Evolutionary conservation across 495 filamentous ascomycete species (phyloP).

Genomic region (Neurospora pannonica): DNA sequence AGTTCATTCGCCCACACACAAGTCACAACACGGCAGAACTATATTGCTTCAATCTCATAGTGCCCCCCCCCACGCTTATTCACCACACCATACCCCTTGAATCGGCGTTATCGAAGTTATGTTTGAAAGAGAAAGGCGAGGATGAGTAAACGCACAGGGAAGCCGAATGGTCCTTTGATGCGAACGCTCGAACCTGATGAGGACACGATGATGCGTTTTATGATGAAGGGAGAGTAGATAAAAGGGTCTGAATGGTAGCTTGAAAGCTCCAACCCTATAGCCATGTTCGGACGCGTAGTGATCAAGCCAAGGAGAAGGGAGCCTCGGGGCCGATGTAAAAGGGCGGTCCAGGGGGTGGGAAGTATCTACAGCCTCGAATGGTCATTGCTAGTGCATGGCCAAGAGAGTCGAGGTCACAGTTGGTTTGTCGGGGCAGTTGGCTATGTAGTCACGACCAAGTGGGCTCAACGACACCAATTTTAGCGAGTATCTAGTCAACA

Average conservation of each 20-base stretch:
- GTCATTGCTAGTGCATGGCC: slow-evolving; percentile 27
- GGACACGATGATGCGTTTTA: slow-evolving; percentile 5
- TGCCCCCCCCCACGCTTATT: slow-evolving; percentile 4
- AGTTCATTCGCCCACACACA: not conserved
- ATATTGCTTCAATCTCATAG: slow-evolving; percentile 15
- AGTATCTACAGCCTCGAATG: slow-evolving; percentile 5
- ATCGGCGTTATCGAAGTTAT: slow-evolving; percentile 30
- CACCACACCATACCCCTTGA: slow-evolving; percentile 9
- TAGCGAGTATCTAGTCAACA: not conserved
- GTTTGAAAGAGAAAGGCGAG: slow-evolving; percentile 24
- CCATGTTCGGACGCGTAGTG: not conserved
- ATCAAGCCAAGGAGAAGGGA: slow-evolving; percentile 9
- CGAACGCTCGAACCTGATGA: slow-evolving; percentile 43
- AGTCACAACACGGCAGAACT: slow-evolving; percentile 12
- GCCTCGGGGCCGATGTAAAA: not conserved
- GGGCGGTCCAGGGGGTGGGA: not conserved
- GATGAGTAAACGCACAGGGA: slow-evolving; percentile 19
- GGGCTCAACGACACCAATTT: slow-evolving; percentile 3
- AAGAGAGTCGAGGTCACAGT: slow-evolving; percentile 5
- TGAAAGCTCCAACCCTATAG: slow-evolving; percentile 43
- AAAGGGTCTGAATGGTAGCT: slow-evolving; percentile 40
- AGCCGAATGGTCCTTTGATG: slow-evolving; percentile 33
- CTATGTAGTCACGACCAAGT: slow-evolving; percentile 19
- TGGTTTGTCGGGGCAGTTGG: slow-evolving; percentile 11
- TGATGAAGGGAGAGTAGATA: slow-evolving; percentile 6